These are phyloP conservation scores for Mrakia hoshinonis DNA, from an alignment of 768 basidiomycete species.

Conservation along the genomic window DNA sequence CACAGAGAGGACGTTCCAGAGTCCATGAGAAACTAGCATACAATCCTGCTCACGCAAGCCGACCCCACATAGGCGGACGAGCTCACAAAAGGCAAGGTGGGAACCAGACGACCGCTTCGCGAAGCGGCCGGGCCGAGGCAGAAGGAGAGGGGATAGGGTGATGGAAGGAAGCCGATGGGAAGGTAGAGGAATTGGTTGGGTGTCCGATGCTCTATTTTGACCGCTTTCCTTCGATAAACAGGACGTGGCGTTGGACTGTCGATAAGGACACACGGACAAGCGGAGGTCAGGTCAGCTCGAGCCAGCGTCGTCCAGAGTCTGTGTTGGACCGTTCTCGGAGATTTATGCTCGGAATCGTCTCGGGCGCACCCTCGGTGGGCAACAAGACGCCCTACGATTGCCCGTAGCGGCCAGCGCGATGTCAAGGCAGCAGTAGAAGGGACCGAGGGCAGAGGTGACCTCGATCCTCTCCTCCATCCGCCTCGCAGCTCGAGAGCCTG, in stretches of 20 bases:
- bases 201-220: not conserved
- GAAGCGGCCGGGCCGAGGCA: too few relatives aligned
- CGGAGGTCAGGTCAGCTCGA: not conserved
- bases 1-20: too few relatives aligned
- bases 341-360: too few relatives aligned
- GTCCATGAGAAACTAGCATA: too few relatives aligned
- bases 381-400: not conserved
- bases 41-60: too few relatives aligned
- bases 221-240: conserved; percentile 57
- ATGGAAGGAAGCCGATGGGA: not conserved
- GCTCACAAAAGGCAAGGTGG: too few relatives aligned
- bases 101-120: too few relatives aligned
- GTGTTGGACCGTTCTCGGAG: too few relatives aligned
- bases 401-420: too few relatives aligned
- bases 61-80: too few relatives aligned
- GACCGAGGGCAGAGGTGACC: not conserved
- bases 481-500: too few relatives aligned
- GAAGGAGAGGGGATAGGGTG: not conserved
- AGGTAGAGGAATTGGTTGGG: not conserved
- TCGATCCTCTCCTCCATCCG: not conserved
- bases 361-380: not conserved
- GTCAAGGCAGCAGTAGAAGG: not conserved
- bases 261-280: not conserved
- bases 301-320: too few relatives aligned
- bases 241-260: conserved; percentile 59